Evolutionary conservation across 306 rosid genomes (phyloP).

Genomic region (Delonix regia): DNA sequence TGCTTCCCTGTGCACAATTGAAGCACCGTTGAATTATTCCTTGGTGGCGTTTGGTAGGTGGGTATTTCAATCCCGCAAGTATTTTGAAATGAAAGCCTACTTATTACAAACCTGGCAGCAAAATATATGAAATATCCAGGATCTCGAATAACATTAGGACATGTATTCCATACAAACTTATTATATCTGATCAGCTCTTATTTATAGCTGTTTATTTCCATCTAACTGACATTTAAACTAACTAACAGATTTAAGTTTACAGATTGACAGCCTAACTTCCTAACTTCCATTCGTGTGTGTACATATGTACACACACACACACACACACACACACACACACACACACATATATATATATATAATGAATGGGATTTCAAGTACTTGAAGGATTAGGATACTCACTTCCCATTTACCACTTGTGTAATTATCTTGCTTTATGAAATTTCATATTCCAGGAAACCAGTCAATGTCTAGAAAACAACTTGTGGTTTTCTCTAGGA

Average conservation of each 20-base stretch:
- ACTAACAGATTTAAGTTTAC: no score
- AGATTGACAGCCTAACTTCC: no score
- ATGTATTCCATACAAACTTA: no score
- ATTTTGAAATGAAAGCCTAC: background rate
- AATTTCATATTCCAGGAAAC: slow-evolving; percentile 42
- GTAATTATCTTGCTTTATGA: background rate
- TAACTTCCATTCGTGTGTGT: no score
- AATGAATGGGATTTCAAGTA: background rate
- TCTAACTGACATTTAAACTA: no score
- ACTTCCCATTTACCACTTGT: background rate
- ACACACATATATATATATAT: background rate
- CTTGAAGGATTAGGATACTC: background rate
- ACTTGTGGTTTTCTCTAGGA: slow-evolving; percentile 58
- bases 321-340: no score
- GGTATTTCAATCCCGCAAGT: background rate
- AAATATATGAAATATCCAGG: background rate
- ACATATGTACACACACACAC: no score
- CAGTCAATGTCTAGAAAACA: slow-evolving; percentile 41
- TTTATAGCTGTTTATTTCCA: no score
- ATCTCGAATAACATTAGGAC: background rate
- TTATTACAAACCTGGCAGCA: background rate
- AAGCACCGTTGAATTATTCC: background rate
- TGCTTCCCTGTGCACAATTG: slow-evolving; percentile 3
- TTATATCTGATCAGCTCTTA: no score
- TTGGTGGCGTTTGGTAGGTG: background rate